phyloP scores from a whole-genome alignment of 768 basidiomycete genomes.

The Jaapia argillacea region DNA sequence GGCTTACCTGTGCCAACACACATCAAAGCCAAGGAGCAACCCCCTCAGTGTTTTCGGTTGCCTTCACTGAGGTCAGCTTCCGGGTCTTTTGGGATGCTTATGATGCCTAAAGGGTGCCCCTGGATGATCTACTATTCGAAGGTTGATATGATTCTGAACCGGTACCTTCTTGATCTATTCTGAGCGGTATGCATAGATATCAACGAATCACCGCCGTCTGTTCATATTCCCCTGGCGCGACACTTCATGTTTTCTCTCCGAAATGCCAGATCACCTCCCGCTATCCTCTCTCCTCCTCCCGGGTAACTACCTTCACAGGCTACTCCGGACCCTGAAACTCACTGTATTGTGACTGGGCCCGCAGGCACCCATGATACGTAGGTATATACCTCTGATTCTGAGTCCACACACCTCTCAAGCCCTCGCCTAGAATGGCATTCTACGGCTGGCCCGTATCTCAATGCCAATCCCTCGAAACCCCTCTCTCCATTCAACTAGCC shows the following conservation, averaged over 20 bases:
- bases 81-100: no score
- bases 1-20: no score
- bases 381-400: slow-evolving; percentile 15
- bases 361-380: slow-evolving; percentile 65
- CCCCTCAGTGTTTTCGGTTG: no score
- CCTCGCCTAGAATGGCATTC: slow-evolving; percentile 60
- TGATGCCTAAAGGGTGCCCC: no score
- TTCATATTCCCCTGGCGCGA: slow-evolving; percentile 52
- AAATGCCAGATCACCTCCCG: slow-evolving; percentile 55
- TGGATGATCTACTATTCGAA: no score
- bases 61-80: no score
- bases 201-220: slow-evolving; percentile 17
- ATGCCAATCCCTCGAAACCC: slow-evolving; percentile 61
- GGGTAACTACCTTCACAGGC: slow-evolving; percentile 39
- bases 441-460: slow-evolving; percentile 84
- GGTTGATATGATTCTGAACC: no score
- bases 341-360: slow-evolving; percentile 7
- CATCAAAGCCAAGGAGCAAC: no score
- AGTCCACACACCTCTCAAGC: not conserved
- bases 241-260: slow-evolving; percentile 43
- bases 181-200: no score
- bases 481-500: slow-evolving; percentile 58
- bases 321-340: no score
- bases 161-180: no score
- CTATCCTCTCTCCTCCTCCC: slow-evolving; percentile 74